Base-by-base conservation (phyloP, 345 rosid genomes). In the Jatropha curcas region DNA sequence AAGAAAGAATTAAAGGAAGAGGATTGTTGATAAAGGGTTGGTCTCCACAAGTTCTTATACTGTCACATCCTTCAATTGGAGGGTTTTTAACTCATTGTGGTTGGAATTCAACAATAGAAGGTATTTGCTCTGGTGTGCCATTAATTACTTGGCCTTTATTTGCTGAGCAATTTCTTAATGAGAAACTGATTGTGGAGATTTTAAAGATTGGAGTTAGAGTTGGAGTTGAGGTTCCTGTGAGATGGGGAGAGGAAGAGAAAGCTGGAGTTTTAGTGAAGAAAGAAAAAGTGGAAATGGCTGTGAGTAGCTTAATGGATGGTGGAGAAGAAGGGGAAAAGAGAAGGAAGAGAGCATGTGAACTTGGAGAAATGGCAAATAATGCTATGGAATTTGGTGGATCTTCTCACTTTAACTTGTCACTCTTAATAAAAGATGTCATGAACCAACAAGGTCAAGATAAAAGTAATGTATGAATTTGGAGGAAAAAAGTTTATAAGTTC, bases 81-180 rank as follows among this genome's bases (percentile, higher is more conserved):
- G 98, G 93, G 33, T 93, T 93, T 78, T 55, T 93, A 68, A 89
- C 93, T 0, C 98, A 92, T 35, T 89, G 97, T 13, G 98, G 98
- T 4, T 93, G 98, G 98, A 93, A 93, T 81, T 93, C 98, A 33
- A 86, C 90, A 0, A 46, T 87, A 16, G 98, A 93, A 78, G 91
- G 88, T 4, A 61, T 91, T 5, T 84, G 84, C 68, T 70, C 74
- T 0, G 92, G 90, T 19, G 68, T 93, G 56, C 98, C 97, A 0
- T 73, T 93, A 89, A 83, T 93, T 72, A 89, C 98, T 5, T 93
- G 97, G 94, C 98, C 98, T 0, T 71, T 86, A 4, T 88, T 88
- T 46, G 74, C 92, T 2, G 97, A 93, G 74, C 98, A 93, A 55
- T 93, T 93, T 75, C 57, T 84, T 8, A 93, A 93, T 7, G 97